A percentile compares a stretch with the other conserved stretches of the same genome.
phyloP scores from a whole-genome alignment of 1,284 basidiomycete species.

The Ceratobasidium sp. region DNA sequence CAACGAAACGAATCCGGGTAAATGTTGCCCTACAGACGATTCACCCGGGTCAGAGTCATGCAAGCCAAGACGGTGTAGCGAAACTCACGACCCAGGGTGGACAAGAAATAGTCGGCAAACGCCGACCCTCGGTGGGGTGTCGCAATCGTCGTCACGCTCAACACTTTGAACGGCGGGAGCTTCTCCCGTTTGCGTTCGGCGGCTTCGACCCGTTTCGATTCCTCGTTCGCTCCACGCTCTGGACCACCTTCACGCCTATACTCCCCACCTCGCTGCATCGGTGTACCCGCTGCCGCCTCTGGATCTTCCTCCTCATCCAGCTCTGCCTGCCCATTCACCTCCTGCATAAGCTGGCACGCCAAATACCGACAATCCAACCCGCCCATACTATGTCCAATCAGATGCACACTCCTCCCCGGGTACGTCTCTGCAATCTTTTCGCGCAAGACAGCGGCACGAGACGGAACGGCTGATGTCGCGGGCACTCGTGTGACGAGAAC shows the following conservation, averaged over 20 bases:
- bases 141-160: constrained; percentile 90
- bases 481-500: constrained; percentile 92
- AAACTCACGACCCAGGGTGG: constrained; percentile 71
- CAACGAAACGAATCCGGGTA: constrained; percentile 55
- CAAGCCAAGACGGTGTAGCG: background rate
- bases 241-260: constrained; percentile 27
- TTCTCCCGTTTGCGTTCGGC: constrained; percentile 42
- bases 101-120: constrained; percentile 91
- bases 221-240: constrained; percentile 41
- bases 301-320: constrained; percentile 54
- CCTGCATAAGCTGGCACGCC: constrained; percentile 64
- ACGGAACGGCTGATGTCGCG: constrained; percentile 83
- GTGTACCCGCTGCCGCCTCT: constrained; percentile 48
- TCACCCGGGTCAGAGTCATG: constrained; percentile 44
- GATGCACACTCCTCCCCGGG: constrained; percentile 81
- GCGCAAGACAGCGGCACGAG: constrained; percentile 87
- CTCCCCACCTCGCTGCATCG: constrained; percentile 17
- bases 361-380: constrained; percentile 93
- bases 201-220: constrained; percentile 54
- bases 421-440: constrained; percentile 78
- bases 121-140: constrained; percentile 92
- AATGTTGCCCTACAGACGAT: constrained; percentile 53
- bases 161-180: constrained; percentile 59
- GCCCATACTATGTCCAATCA: constrained; percentile 94
- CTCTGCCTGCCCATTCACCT: constrained; percentile 4